Conservation (phyloP, 164 flowering plant species). For the Vitis labrusca region DNA sequence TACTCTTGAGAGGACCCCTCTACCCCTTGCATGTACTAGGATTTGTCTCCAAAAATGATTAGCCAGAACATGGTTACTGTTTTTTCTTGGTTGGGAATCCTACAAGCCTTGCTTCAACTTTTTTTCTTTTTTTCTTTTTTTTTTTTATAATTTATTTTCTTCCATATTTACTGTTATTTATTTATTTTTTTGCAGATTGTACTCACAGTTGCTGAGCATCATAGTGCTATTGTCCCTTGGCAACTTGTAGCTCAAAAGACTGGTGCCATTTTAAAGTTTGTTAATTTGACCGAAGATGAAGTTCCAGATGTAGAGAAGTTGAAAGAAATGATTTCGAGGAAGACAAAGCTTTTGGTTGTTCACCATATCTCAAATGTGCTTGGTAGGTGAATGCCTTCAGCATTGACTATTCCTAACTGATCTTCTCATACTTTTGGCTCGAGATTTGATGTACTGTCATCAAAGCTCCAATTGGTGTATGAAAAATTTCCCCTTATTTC, state of each 20-base stretch:
- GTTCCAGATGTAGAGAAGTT: slow-evolving; percentile 62
- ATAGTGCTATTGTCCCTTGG: slow-evolving; percentile 99
- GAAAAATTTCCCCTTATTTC: too few relatives aligned
- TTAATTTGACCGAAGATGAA: slow-evolving; percentile 64
- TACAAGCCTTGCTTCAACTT: too few relatives aligned
- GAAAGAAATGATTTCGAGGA: slow-evolving; percentile 57
- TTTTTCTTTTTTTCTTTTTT: neutral
- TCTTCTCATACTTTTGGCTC: neutral
- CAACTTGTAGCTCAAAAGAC: slow-evolving; percentile 86
- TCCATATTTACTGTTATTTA: neutral
- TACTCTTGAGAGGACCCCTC: neutral
- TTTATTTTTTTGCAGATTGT: slow-evolving; percentile 54
- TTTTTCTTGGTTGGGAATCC: neutral
- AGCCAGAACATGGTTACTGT: neutral
- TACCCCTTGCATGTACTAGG: neutral
- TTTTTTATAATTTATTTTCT: neutral
- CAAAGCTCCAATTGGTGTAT: too few relatives aligned
- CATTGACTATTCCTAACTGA: neutral
- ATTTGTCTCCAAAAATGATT: neutral
- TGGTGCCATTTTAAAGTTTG: slow-evolving; percentile 80
- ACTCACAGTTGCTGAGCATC: slow-evolving; percentile 94
- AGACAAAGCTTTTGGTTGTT: slow-evolving; percentile 77
- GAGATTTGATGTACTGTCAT: too few relatives aligned
- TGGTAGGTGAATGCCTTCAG: slow-evolving; percentile 46
- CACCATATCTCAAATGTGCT: slow-evolving; percentile 94